Percentiles rank a stretch among this genome's conserved stretches.
phyloP scores from a whole-genome alignment of 164 flowering plant genomes.

The Pachysandra terminalis region DNA sequence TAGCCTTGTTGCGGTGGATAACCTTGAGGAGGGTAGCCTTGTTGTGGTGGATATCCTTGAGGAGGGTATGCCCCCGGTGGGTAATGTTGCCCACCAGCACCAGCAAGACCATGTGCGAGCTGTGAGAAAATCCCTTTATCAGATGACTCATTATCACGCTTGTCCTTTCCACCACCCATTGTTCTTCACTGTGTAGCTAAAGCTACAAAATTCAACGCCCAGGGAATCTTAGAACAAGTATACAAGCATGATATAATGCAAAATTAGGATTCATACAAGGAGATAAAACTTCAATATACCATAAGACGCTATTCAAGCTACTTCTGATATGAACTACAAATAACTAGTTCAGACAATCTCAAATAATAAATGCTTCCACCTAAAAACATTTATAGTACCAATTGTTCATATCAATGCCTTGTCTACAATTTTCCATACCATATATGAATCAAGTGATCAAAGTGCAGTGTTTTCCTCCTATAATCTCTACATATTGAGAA shows the following conservation, averaged over 20 bases:
- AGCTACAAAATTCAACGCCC: background rate
- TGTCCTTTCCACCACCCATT: constrained; percentile 62
- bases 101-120: constrained; percentile 32
- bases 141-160: constrained; percentile 24
- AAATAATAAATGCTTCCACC: background rate
- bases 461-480: no score
- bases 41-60: constrained; percentile 34
- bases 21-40: constrained; percentile 31
- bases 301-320: no score
- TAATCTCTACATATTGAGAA: no score
- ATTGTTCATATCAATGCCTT: no score
- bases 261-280: no score
- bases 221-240: no score
- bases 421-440: no score
- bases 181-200: background rate
- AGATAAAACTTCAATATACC: no score
- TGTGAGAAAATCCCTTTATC: constrained; percentile 49
- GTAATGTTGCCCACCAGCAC: constrained; percentile 27
- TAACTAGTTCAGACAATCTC: background rate
- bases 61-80: constrained; percentile 36
- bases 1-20: constrained; percentile 19
- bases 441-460: no score
- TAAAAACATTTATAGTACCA: no score
- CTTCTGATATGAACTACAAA: no score
- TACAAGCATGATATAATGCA: no score